Conservation (phyloP, 345 rosid genomes). For the Eucalyptus camaldulensis region DNA sequence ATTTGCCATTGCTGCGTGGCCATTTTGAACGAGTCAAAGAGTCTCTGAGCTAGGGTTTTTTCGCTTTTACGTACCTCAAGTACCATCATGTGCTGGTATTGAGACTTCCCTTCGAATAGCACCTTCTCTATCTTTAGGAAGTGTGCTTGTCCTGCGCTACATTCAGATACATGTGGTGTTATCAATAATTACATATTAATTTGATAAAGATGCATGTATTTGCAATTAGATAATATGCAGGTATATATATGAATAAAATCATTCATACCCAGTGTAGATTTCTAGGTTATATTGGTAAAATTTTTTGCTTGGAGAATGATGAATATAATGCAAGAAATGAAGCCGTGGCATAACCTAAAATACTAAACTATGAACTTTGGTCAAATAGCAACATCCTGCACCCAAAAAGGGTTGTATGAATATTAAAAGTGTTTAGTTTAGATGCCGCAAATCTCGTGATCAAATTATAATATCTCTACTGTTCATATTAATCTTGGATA, state of each 20-base stretch:
- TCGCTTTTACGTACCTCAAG: constrained; percentile 39
- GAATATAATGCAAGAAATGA: not conserved
- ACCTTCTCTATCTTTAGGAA: constrained; percentile 63
- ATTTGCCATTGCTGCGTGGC: not conserved
- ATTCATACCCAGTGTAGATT: not conserved
- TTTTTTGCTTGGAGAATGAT: not conserved
- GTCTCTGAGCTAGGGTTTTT: not conserved
- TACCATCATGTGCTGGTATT: constrained; percentile 68
- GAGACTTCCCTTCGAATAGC: constrained; percentile 72
- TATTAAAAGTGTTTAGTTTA: not conserved
- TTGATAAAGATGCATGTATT: not conserved
- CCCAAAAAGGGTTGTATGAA: not conserved
- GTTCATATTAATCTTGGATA: not conserved
- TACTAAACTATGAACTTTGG: not conserved
- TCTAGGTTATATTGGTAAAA: not conserved
- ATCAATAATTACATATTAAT: not conserved
- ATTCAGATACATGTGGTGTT: not conserved
- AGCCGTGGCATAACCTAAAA: not conserved
- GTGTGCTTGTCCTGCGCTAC: constrained; percentile 72
- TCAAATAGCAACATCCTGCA: not conserved
- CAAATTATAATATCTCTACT: not conserved
- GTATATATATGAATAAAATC: not conserved
- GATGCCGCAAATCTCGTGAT: not conserved
- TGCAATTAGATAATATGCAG: not conserved
- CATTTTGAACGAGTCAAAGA: not conserved